Conservation (phyloP, 805 yeast genomes). For the Clavispora phyllophila region DNA sequence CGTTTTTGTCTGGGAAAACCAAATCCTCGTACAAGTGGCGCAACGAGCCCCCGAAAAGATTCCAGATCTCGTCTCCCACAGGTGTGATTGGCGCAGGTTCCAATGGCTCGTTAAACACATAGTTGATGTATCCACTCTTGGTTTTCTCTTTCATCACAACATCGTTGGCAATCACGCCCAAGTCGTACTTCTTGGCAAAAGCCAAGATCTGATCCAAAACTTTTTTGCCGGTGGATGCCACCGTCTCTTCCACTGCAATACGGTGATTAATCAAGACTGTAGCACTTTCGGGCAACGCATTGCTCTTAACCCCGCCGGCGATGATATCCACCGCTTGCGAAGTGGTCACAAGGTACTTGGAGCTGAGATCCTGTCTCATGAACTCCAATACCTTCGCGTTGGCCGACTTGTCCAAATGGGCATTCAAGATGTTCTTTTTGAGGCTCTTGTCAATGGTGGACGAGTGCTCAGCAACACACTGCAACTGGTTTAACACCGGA, state of each 20-base stretch:
- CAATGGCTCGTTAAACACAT: constrained; percentile 21
- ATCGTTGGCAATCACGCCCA: constrained; percentile 32
- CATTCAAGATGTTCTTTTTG: constrained; percentile 33
- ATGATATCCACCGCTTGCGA: constrained; percentile 47
- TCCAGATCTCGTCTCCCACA: constrained; percentile 43
- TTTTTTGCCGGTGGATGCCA: constrained; percentile 24
- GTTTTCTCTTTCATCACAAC: constrained; percentile 20
- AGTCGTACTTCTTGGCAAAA: constrained; percentile 31
- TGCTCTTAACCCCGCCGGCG: constrained; percentile 45
- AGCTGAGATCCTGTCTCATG: constrained; percentile 20
- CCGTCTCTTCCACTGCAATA: constrained; percentile 36
- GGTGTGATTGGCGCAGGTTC: constrained; percentile 48
- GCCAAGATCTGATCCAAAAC: constrained; percentile 23
- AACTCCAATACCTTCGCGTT: constrained; percentile 33
- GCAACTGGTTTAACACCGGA: constrained; percentile 40
- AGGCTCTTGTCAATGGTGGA: constrained; percentile 25
- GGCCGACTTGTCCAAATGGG: constrained; percentile 32
- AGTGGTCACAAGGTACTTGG: constrained; percentile 38
- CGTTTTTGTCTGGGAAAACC: constrained; percentile 22
- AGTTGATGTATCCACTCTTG: constrained; percentile 22
- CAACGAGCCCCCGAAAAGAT: constrained; percentile 52
- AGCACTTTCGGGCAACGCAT: constrained; percentile 48
- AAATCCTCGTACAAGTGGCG: constrained; percentile 59
- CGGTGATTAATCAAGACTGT: constrained; percentile 41
- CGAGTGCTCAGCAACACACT: constrained; percentile 45